Evolutionary conservation across 208 protist genomes (phyloP), one percentile per base, ranked within the genome.

Genomic region (Herpetomonas samuelpessoai): DNA sequence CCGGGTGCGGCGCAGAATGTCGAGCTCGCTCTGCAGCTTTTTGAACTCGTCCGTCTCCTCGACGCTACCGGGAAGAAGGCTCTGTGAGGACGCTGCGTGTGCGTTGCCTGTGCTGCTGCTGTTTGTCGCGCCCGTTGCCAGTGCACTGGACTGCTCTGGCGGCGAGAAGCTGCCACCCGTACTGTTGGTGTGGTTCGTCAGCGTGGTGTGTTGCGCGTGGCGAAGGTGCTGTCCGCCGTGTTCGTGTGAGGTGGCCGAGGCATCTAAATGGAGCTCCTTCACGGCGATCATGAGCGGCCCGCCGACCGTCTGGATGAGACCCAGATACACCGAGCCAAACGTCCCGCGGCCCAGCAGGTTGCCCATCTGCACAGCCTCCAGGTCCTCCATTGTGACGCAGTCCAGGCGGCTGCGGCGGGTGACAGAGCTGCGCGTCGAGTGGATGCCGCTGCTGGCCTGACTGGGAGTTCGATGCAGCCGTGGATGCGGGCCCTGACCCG

Each of bases 221-320:
- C 35, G 6, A 18, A 18, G 9, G 14, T 41, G 9, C 35, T 41
- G 9, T 14, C 14, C 14, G 35, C 9, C 35, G 35, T 47, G 21
- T 50, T 41, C 56, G n/a, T 51, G 21, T 12, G 44, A 44, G 28
- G 58, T 24, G 29, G 51, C 30, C 2, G 57, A 54, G 25, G 71
- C 78, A 22, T 61, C 55, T 0, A 89, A 66, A 24, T 60, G 75
- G 26, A 87, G 54, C 27, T 72, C 68, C 59, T 91, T 91, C 62
- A 91, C 84, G 4, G 84, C 84, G 22, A 88, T 68, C 41, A 88
- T 66, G 56, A 91, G 30, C 6, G 65, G 65, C 12, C 79, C 70
- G 46, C 59, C 58, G 21, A 49, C 38, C 0, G 69, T 78, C 27
- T 81, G 69, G 10, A 91, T 44, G 2, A 87, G 57, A 1, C 79